Evolutionary conservation across 176 grass and related monocot genomes (phyloP).

Genomic region (Paspalum vaginatum): DNA sequence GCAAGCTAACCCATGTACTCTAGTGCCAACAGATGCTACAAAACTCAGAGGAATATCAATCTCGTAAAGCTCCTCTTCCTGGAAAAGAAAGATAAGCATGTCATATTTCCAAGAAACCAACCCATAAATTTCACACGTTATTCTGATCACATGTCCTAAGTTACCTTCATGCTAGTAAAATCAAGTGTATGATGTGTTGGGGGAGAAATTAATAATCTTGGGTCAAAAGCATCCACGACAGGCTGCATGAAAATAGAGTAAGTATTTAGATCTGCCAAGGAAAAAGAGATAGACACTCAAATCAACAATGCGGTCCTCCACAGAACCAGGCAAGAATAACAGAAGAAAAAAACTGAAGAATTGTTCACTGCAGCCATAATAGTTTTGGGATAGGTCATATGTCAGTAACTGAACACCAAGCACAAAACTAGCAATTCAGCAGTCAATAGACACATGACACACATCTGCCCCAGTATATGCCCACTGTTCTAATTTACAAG

Average conservation of each 20-base stretch:
- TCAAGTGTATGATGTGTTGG: conserved; percentile 73
- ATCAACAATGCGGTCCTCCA: conserved; percentile 1
- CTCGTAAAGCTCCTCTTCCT: conserved; percentile 98
- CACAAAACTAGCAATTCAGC: not conserved
- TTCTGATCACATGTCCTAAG: conserved; percentile 12
- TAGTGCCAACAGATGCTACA: conserved; percentile 82
- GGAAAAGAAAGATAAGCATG: conserved; percentile 41
- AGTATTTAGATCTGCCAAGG: not conserved
- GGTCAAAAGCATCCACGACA: conserved; percentile 99
- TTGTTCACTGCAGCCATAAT: not conserved
- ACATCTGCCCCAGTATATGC: not conserved
- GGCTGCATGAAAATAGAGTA: conserved; percentile 65
- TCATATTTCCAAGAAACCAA: conserved; percentile 24
- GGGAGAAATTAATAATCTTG: conserved; percentile 85
- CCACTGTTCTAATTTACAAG: conserved; percentile 10
- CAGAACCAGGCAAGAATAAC: conserved; percentile 11
- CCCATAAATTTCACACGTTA: conserved; percentile 37
- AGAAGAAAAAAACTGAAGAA: conserved; percentile 15
- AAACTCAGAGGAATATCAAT: conserved; percentile 95
- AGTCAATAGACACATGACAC: not conserved
- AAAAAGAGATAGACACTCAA: not conserved
- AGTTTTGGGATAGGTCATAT: not conserved
- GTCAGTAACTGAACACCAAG: not conserved
- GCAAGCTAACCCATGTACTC: conserved; percentile 96
- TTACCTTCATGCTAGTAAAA: conserved; percentile 94